Evolutionary conservation across 805 yeast species (phyloP), one percentile per base, ranked within the genome.

Genomic region (Torulaspora franciscae): DNA sequence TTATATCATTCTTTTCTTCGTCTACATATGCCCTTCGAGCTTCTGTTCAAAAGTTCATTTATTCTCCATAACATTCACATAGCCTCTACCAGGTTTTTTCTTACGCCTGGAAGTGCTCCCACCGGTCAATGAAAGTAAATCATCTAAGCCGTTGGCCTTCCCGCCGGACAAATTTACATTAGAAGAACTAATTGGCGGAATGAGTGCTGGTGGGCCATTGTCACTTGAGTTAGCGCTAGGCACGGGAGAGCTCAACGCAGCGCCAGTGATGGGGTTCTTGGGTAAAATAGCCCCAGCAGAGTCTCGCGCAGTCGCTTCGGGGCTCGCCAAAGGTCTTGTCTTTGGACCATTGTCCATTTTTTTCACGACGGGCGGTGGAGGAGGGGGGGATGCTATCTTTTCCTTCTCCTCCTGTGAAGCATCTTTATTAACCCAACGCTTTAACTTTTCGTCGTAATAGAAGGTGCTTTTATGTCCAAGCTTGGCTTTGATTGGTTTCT

Each of bases 341-440:
- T 56, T 58, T 3, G 62, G 57, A 7, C 47, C 55, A n/a, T 62
- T 53, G 4, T 62, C 59, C 47, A 66, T 67, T 48, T 66, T 67
- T 40, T 64, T 69, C 13, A 71, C 66, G 26, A 72, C 59, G 43
- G 74, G 68, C 30, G 72, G 77, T 22, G 81, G 81, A 1, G 82
- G 78, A 3, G 95, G 93, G 4, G 96, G 91, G 3, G 78, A 74
- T 1, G 77, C 65, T 5, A 71, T 66, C 38, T 69, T 71, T 41
- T 73, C 66, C 55, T 81, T 81, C 39, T 83, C 90, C 59, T 79
- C 93, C 40, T 76, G 71, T 22, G 81, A 76, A 3, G 77, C 79
- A 50, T 79, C 77, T 44, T 77, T 78, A 59, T 87, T 82, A 42
- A 93, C 79, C 96, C 97, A 93, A 57, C 96, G 76, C 61, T 83